Evolutionary conservation across 177 flowering plant genomes (phyloP), one percentile per base, ranked within the genome.

Genomic region (Telopea speciosissima): DNA sequence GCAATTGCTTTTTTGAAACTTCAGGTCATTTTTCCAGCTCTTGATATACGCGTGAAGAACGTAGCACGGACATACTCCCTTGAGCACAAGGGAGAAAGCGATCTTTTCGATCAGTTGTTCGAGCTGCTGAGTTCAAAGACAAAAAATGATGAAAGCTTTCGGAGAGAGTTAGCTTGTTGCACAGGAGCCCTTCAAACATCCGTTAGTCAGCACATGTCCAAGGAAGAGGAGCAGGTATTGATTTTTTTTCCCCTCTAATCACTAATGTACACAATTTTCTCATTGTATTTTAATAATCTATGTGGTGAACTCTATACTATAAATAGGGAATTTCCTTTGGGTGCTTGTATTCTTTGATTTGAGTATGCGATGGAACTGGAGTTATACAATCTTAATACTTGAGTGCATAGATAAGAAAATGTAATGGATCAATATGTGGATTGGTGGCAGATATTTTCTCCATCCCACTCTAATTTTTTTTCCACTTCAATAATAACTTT

Each of bases 1-100:
- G 54, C 54, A 12, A 16, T 49, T 12, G 3, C 13, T 49, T 49
- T 6, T 64, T 69, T 67, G 71, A 24, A 68, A 63, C 73, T 77
- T 65, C 79, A 93, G 97, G 98, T 93, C 22, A 93, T 93, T 61
- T 93, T 93, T 79, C 97, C 98, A 36, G 98, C 96, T 62, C 91
- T 93, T 66, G 97, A 93, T 73, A 80, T 83, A 71, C 91, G 96
- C 64, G 97, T 91, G 79, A 93, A 93, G 85, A 93, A 93, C 80
- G 89, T 93, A 25, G 98, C 96, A 36, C 83, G 85, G 24, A 88
- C 97, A 31, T 93, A 93, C 77, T 91, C 92, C 25, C 92, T 93
- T 33, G 97, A 93, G 80, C 97, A 93, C 72, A 82, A 88, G 79
- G 97, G 93, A 17, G 98, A 93, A 73, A 88, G 88, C 78, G 85